Base-by-base conservation (phyloP, 2,329 filamentous ascomycete genomes). In the Microascus cirrosus region DNA sequence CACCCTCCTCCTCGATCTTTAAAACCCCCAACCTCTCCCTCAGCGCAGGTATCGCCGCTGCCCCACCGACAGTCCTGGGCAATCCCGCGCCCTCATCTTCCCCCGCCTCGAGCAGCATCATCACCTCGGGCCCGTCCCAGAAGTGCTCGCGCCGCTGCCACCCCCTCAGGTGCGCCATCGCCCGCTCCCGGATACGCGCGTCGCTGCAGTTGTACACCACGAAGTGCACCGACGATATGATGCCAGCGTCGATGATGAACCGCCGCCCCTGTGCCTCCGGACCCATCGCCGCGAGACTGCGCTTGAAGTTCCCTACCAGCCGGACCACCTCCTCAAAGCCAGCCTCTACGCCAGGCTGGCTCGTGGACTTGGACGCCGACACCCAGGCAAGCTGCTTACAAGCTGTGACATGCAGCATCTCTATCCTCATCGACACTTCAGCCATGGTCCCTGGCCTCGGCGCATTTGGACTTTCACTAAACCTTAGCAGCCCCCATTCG, bases 91-190 rank as follows among this genome's bases (percentile, higher is more conserved):
- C 36, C 54, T 50, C 42, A 10, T 5, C 13, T 20, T 15, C 1
- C 12, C 28, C 55, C 15, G 45, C 32, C 48, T 32, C 35, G 45
- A 52, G 24, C 15, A 57, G 48, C 55, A 32, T 52, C n/a, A 32
- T 22, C 13, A 57, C 25, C 48, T 57, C 55, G 22, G 55, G 45
- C 10, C 35, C 56, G 35, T 58, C 56, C 56, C 56, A 58, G 12
- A 58, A 34, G 52, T 58, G 45, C 56, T 58, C 56, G 15, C 36
- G 52, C 56, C 52, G 39, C 18, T 36, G 35, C 56, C 56, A 58
- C 13, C 52, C 56, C 20, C 39, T n/a, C 6, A 58, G 52, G 12
- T 54, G 28, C 20, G 10, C 18, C 25, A 58, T 10, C 18, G 56
- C 56, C 8, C 51, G 22, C 22, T 54, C 35, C 22, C 56, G 51